These are phyloP conservation scores for Sporothrix sp. DNA, from an alignment of 2,329 filamentous ascomycete genomes.

Conservation along the genomic window DNA sequence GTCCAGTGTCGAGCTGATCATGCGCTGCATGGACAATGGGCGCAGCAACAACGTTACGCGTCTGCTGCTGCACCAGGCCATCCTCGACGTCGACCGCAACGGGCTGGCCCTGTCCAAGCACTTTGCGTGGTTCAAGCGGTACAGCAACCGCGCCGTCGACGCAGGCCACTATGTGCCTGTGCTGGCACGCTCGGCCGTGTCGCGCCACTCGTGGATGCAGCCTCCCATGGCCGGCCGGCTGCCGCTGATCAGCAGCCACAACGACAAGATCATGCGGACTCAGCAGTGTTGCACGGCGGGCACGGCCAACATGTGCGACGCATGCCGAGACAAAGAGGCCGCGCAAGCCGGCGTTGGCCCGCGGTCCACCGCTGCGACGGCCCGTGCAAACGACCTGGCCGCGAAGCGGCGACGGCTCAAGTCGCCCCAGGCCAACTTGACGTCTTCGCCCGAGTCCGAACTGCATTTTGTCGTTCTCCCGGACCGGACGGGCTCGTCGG, in stretches of 20 bases:
- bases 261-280: neutral
- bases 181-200: constrained; percentile 35
- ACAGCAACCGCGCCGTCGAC: constrained; percentile 22
- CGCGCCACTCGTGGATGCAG: constrained; percentile 31
- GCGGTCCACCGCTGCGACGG: neutral
- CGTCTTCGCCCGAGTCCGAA: too few relatives aligned
- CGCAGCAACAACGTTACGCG: constrained; percentile 65
- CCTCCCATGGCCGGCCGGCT: constrained; percentile 37
- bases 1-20: constrained; percentile 59
- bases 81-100: constrained; percentile 63
- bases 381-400: neutral
- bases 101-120: constrained; percentile 24
- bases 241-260: constrained; percentile 24
- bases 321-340: constrained; percentile 1
- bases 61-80: constrained; percentile 75
- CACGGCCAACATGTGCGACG: neutral
- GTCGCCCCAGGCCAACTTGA: too few relatives aligned
- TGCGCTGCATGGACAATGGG: constrained; percentile 68
- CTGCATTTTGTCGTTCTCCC: constrained; percentile 8
- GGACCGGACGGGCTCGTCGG: neutral
- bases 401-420: constrained; percentile 8
- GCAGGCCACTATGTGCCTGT: constrained; percentile 34
- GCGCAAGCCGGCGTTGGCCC: too few relatives aligned
- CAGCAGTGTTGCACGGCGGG: neutral
- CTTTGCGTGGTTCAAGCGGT: constrained; percentile 20